Conservation (phyloP, 1,139 yeast species). For the Pichia sp. region DNA sequence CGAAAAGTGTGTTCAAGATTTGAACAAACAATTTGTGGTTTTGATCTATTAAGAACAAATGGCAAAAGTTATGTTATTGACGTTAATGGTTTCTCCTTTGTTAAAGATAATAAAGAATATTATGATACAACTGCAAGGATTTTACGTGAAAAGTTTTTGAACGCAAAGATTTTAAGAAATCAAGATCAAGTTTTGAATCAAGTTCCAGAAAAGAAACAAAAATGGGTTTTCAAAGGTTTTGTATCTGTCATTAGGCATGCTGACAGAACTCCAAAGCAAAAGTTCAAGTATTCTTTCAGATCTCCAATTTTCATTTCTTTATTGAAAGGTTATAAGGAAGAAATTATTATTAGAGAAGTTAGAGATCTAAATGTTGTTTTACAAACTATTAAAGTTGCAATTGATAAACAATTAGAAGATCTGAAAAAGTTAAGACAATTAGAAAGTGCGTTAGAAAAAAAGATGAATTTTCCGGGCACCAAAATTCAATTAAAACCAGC, state of each 20-base stretch:
- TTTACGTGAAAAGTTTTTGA: slow-evolving; percentile 62
- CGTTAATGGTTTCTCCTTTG: slow-evolving; percentile 97
- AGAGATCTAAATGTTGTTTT: slow-evolving; percentile 80
- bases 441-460: slow-evolving; percentile 79
- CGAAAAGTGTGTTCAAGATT: slow-evolving; percentile 64
- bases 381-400: slow-evolving; percentile 78
- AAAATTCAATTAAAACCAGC: slow-evolving; percentile 94
- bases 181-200: slow-evolving; percentile 10
- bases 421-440: slow-evolving; percentile 66
- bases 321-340: slow-evolving; percentile 90
- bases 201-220: slow-evolving; percentile 65
- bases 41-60: slow-evolving; percentile 83
- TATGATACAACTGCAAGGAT: slow-evolving; percentile 81
- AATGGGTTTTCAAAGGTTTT: slow-evolving; percentile 94
- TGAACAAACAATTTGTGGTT: slow-evolving; percentile 96
- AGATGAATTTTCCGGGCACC: slow-evolving; percentile 89
- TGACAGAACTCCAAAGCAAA: slow-evolving; percentile 98
- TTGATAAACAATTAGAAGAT: slow-evolving; percentile 74
- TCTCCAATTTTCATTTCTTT: slow-evolving; percentile 81
- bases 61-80: slow-evolving; percentile 92
- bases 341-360: slow-evolving; percentile 88
- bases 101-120: slow-evolving; percentile 82
- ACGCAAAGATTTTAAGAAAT: slow-evolving; percentile 39
- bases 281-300: slow-evolving; percentile 90
- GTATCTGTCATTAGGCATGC: slow-evolving; percentile 94